phyloP scores from a whole-genome alignment of 2,329 filamentous ascomycete genomes.

The Fusarium albosuccineum region DNA sequence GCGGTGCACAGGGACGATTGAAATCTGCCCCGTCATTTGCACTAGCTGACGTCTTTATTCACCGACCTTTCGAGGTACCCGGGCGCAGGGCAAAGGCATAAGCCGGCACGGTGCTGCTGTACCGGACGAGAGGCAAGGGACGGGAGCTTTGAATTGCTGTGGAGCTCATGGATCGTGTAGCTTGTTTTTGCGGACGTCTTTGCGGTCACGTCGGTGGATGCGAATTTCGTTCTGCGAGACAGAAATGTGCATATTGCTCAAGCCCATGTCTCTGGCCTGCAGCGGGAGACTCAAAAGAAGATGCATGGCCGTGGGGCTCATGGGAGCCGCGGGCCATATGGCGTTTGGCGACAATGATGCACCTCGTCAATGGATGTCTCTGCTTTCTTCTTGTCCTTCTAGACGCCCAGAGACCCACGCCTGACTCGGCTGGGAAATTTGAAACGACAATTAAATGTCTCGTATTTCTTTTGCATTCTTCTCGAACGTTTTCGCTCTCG shows the following conservation, averaged over 20 bases:
- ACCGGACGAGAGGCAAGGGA: constrained; percentile 3
- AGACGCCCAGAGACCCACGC: background rate
- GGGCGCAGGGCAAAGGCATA: background rate
- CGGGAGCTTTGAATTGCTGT: constrained; percentile 15
- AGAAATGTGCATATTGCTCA: background rate
- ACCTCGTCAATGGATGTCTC: constrained; percentile 2
- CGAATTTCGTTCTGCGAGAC: background rate
- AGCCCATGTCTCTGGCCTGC: background rate
- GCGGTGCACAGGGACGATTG: background rate
- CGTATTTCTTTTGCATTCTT: background rate
- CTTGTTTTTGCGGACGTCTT: constrained; percentile 26
- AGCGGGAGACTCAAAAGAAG: too few relatives aligned
- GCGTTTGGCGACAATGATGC: background rate
- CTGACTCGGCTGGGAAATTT: background rate
- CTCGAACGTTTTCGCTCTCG: background rate
- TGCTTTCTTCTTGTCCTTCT: background rate
- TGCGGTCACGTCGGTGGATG: background rate
- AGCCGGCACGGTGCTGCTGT: background rate
- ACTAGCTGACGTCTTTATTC: constrained; percentile 22
- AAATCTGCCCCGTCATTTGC: constrained; percentile 19
- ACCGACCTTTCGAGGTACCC: constrained; percentile 14
- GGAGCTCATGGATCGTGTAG: background rate
- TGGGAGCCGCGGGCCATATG: background rate
- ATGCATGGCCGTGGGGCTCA: background rate
- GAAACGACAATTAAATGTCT: background rate